Percentiles rank a stretch among this genome's conserved stretches.
Conservation (phyloP, 768 basidiomycete species). For the Russula sp. region DNA sequence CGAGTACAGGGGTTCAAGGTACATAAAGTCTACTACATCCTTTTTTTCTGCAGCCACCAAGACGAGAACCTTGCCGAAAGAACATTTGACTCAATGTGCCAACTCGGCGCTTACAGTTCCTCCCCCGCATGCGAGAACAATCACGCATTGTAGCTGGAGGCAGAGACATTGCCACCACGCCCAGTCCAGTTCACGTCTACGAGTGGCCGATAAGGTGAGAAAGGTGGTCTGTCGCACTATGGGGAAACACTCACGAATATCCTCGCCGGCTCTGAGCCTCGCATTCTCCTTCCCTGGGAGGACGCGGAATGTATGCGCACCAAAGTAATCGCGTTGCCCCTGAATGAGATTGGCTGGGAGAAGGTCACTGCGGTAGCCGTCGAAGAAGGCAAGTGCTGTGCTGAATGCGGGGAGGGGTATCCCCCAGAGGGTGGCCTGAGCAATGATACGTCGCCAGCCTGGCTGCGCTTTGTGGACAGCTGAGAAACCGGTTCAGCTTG, state of each 20-base stretch:
- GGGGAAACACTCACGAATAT: constrained; percentile 68
- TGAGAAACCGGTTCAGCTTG: constrained; percentile 33
- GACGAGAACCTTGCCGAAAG: neutral
- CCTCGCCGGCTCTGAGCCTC: constrained; percentile 72
- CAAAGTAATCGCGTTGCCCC: constrained; percentile 99
- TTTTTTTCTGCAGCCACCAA: neutral
- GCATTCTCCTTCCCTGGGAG: constrained; percentile 88
- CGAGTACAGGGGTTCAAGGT: constrained; percentile 12
- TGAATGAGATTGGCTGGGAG: constrained; percentile 94
- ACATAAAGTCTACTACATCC: constrained; percentile 22
- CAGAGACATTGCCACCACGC: constrained; percentile 91
- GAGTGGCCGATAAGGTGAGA: constrained; percentile 18
- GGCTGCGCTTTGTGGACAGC: constrained; percentile 93
- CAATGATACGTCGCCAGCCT: constrained; percentile 96
- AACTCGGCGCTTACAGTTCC: neutral
- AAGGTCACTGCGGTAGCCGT: constrained; percentile 95
- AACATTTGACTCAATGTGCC: constrained; percentile 11
- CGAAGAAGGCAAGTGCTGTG: constrained; percentile 98
- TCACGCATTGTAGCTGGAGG: constrained; percentile 77
- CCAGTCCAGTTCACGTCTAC: constrained; percentile 98
- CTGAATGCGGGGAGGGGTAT: constrained; percentile 97
- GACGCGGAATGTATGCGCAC: constrained; percentile 97
- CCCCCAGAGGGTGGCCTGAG: constrained; percentile 96
- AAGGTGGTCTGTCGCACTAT: neutral
- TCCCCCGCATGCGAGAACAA: neutral